Percentiles rank a stretch among this genome's conserved stretches.
phyloP scores from a whole-genome alignment of 495 filamentous ascomycete species.

The Bathelium albidoporum region DNA sequence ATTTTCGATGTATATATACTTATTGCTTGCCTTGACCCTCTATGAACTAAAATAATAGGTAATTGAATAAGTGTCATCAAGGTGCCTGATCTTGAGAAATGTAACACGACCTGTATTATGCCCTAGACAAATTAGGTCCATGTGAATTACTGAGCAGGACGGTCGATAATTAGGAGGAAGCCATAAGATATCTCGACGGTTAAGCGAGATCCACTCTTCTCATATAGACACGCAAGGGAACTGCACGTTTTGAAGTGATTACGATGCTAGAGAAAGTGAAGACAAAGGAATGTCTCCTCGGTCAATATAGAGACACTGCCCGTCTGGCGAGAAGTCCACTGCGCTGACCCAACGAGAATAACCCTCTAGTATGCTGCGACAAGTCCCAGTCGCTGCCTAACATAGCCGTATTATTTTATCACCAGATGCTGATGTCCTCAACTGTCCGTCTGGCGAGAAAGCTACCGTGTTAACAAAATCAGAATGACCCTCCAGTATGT shows the following conservation, averaged over 20 bases:
- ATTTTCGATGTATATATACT: too few species aligned
- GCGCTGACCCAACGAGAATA: not conserved
- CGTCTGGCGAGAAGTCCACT: not conserved
- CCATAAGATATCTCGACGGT: not conserved
- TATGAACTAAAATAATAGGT: not conserved
- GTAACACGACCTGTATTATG: not conserved
- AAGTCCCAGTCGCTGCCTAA: not conserved
- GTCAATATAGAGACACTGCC: not conserved
- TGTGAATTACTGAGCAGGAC: not conserved
- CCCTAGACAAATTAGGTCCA: not conserved
- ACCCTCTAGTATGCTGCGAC: not conserved
- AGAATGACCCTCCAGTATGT: too few species aligned
- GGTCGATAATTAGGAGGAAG: not conserved
- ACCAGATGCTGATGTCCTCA: not conserved
- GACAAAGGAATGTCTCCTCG: not conserved
- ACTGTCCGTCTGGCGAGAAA: too few species aligned
- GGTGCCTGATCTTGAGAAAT: too few species aligned
- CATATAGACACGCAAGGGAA: not conserved
- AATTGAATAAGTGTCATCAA: too few species aligned
- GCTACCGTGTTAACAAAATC: too few species aligned
- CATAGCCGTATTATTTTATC: not conserved
- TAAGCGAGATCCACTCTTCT: not conserved
- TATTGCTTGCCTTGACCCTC: too few species aligned
- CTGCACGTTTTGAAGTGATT: not conserved
- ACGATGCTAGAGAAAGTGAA: not conserved